phyloP scores from a whole-genome alignment of 2,329 filamentous ascomycete species.

The Cladophialophora psammophila region DNA sequence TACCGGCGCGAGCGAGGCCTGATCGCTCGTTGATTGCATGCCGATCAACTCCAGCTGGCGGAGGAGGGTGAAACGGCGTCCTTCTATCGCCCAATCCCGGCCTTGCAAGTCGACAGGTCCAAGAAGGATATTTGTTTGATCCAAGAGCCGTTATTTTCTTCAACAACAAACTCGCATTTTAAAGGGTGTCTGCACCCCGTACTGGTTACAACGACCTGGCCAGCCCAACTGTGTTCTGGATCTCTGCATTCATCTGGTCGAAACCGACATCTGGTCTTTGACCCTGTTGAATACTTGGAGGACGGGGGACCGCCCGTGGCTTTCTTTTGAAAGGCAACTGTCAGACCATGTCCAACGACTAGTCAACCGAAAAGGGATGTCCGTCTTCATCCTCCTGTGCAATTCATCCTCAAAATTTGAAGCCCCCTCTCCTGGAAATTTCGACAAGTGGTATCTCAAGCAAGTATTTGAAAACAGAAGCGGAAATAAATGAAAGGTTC shows the following conservation, averaged over 20 bases:
- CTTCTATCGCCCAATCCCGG: not conserved
- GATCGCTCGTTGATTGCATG: not conserved
- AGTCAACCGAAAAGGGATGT: not conserved
- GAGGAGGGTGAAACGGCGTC: not conserved
- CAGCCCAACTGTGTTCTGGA: not conserved
- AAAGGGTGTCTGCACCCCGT: not conserved
- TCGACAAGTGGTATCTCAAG: conserved; percentile 23
- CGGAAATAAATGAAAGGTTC: not conserved
- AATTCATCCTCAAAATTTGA: not conserved
- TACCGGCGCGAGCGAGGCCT: not conserved
- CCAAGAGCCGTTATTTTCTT: not conserved
- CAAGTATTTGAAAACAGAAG: conserved; percentile 9
- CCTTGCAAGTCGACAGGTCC: not conserved
- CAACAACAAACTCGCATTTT: not conserved
- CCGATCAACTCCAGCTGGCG: not conserved
- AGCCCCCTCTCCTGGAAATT: not conserved
- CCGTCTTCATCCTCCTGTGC: not conserved
- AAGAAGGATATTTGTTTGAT: not conserved
- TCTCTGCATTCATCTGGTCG: not conserved
- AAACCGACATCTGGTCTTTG: not conserved
- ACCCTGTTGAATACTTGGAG: not conserved
- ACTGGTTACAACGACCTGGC: not conserved
- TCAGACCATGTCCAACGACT: not conserved
- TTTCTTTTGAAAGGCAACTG: not conserved
- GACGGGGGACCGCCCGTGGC: not conserved